Conservation (phyloP, 2,329 filamentous ascomycete genomes). For the Chalara sp. region DNA sequence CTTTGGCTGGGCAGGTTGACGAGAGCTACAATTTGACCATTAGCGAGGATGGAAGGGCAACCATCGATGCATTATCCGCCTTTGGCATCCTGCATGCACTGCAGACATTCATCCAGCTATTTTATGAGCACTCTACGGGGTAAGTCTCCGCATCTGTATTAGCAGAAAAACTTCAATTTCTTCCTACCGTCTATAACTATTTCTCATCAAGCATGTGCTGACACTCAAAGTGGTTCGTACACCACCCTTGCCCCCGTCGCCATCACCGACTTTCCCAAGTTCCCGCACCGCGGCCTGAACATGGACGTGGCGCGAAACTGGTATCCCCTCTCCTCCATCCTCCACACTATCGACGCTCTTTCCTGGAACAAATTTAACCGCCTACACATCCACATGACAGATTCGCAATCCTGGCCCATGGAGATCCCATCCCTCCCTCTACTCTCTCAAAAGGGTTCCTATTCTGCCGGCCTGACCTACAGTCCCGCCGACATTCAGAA, state of each 20-base stretch:
- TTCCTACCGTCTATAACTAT: too few relatives aligned
- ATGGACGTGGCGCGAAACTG: slow-evolving; percentile 72
- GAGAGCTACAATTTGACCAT: slow-evolving; percentile 70
- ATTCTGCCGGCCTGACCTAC: slow-evolving; percentile 61
- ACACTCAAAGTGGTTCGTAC: slow-evolving; percentile 44
- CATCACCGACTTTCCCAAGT: slow-evolving; percentile 69
- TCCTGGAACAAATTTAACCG: slow-evolving; percentile 79
- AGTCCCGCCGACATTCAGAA: slow-evolving; percentile 53
- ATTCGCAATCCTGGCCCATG: slow-evolving; percentile 80
- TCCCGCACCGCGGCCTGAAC: slow-evolving; percentile 71
- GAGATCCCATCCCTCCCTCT: slow-evolving; percentile 71
- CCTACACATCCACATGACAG: slow-evolving; percentile 74
- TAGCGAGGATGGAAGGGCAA: slow-evolving; percentile 48
- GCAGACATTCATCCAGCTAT: slow-evolving; percentile 72
- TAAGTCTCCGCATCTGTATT: too few relatives aligned
- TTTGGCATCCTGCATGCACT: slow-evolving; percentile 67
- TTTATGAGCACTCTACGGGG: slow-evolving; percentile 60
- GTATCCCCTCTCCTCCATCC: slow-evolving; percentile 45
- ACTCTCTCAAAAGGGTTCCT: slow-evolving; percentile 67
- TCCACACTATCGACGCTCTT: slow-evolving; percentile 68
- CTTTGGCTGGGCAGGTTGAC: slow-evolving; percentile 57
- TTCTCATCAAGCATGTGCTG: too few relatives aligned
- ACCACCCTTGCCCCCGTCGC: slow-evolving; percentile 62
- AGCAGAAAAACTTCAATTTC: too few relatives aligned
- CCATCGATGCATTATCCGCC: slow-evolving; percentile 58